Evolutionary conservation across 257 asterid genomes (phyloP).

Genomic region (Ilex asprella): DNA sequence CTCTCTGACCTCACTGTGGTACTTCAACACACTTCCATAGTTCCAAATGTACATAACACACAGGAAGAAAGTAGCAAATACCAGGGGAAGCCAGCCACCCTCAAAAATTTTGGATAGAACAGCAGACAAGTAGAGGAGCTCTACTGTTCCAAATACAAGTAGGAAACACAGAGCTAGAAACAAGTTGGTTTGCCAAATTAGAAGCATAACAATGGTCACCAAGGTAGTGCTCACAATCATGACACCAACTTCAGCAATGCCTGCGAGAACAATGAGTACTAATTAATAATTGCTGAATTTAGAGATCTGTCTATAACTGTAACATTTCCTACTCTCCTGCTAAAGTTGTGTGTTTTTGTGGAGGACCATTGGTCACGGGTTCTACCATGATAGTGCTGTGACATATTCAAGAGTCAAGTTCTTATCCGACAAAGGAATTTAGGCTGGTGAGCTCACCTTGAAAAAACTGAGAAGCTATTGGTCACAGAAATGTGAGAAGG

Average conservation of each 20-base stretch:
- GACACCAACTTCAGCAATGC: constrained; percentile 97
- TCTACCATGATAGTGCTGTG: too few relatives aligned
- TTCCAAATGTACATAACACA: constrained; percentile 85
- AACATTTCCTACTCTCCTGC: too few relatives aligned
- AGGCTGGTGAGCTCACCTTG: too few relatives aligned
- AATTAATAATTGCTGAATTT: neutral
- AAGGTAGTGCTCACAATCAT: constrained; percentile 83
- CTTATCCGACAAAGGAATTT: too few relatives aligned
- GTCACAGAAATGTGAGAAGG: too few relatives aligned
- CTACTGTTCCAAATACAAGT: constrained; percentile 64
- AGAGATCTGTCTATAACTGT: neutral
- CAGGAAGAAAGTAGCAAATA: constrained; percentile 70
- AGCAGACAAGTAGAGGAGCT: constrained; percentile 71
- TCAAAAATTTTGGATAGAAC: constrained; percentile 73
- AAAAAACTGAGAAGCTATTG: too few relatives aligned
- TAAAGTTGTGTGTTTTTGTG: too few relatives aligned
- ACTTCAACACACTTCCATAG: constrained; percentile 83
- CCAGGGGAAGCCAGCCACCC: constrained; percentile 99
- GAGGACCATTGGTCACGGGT: too few relatives aligned
- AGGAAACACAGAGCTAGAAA: constrained; percentile 65
- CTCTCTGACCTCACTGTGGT: constrained; percentile 72
- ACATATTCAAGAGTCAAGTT: too few relatives aligned
- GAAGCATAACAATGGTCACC: constrained; percentile 87
- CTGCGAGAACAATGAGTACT: constrained; percentile 24
- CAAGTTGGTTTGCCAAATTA: constrained; percentile 82